phyloP scores from a whole-genome alignment of 1,139 yeast genomes.

The Arxiozyma bovina region DNA sequence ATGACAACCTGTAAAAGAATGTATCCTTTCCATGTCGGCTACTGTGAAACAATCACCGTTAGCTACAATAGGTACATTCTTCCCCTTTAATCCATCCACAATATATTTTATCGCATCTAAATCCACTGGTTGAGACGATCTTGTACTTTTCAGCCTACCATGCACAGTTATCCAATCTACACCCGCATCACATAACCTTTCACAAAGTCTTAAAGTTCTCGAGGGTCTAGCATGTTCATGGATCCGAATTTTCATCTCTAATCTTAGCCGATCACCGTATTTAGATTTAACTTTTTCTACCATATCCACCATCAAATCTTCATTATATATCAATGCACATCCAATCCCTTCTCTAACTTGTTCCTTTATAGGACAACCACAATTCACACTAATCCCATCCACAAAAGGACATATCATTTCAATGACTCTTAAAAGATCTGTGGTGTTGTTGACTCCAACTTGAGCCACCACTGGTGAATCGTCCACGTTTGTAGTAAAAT shows the following conservation, averaged over 20 bases:
- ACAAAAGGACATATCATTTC: conserved; percentile 85
- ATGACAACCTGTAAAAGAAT: conserved; percentile 62
- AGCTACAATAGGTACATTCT: conserved; percentile 71
- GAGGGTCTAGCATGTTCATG: conserved; percentile 51
- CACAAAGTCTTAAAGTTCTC: conserved; percentile 67
- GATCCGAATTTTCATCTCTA: conserved; percentile 87
- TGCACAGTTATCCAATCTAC: conserved; percentile 92
- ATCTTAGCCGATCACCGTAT: conserved; percentile 59
- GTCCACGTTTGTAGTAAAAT: conserved; percentile 63
- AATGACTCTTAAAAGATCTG: conserved; percentile 75
- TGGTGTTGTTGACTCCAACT: conserved; percentile 81
- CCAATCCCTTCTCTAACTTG: conserved; percentile 96
- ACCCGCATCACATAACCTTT: conserved; percentile 71
- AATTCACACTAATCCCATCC: conserved; percentile 89
- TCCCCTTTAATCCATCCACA: conserved; percentile 35
- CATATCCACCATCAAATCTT: conserved; percentile 75
- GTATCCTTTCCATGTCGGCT: conserved; percentile 54
- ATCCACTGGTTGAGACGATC: conserved; percentile 78
- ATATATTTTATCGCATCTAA: conserved; percentile 69
- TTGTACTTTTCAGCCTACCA: conserved; percentile 77
- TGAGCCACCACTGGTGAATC: conserved; percentile 79
- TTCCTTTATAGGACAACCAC: conserved; percentile 96
- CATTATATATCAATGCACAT: conserved; percentile 83
- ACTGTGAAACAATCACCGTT: conserved; percentile 84
- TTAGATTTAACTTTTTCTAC: conserved; percentile 69